A percentile compares a stretch with the other conserved stretches of the same genome.
These are phyloP conservation scores for Carex myosuroides DNA, from an alignment of 176 grass and related monocot species.

Conservation along the genomic window DNA sequence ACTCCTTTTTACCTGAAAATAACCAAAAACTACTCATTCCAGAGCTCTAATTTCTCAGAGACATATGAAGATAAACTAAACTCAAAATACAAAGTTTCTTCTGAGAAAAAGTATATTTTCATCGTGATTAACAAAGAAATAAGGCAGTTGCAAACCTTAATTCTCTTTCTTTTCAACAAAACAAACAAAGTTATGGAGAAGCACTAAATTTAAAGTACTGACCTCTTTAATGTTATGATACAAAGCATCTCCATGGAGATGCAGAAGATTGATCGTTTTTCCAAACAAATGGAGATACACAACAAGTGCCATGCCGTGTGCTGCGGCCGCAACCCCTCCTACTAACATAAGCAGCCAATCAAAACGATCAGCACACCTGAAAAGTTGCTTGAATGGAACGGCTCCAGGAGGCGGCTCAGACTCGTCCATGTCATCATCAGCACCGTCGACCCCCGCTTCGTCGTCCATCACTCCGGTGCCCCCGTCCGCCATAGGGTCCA, in stretches of 20 bases:
- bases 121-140: background rate
- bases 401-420: slow-evolving; percentile 74
- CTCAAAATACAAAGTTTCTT: background rate
- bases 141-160: background rate
- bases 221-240: slow-evolving; percentile 67
- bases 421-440: slow-evolving; percentile 54
- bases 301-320: slow-evolving; percentile 86
- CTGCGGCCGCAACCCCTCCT: slow-evolving; percentile 58
- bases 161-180: background rate
- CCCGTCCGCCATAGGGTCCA: slow-evolving; percentile 42
- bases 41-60: slow-evolving; percentile 5
- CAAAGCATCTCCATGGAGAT: slow-evolving; percentile 29
- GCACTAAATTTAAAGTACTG: background rate
- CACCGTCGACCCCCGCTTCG: background rate
- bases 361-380: slow-evolving; percentile 75
- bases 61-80: background rate
- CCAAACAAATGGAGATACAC: slow-evolving; percentile 94
- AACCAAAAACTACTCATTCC: background rate
- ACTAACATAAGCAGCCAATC: slow-evolving; percentile 82
- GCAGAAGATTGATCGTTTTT: slow-evolving; percentile 64
- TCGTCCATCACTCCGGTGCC: slow-evolving; percentile 32
- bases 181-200: background rate
- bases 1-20: background rate
- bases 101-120: background rate
- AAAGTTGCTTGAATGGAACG: slow-evolving; percentile 85